Base-by-base conservation (phyloP, 148 eudicot species). In the Cornus florida region DNA sequence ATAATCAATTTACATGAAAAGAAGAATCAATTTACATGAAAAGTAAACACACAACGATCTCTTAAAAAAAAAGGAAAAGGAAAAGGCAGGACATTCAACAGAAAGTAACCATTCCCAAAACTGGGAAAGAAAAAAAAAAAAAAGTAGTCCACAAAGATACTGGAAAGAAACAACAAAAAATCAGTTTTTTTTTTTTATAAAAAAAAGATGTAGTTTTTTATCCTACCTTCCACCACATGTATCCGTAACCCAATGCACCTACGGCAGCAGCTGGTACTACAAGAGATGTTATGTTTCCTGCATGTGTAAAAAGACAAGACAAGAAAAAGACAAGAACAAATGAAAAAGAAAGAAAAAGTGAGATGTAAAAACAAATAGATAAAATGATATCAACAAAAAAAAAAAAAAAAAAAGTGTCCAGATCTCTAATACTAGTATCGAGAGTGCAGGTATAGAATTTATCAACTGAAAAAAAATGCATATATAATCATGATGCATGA, bases 221-320 rank as follows among this genome's bases (percentile, higher is more conserved):
- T 50, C 78, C n/a, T 76, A 95, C 99, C 97, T 95, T 95, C 99
- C 94, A 95, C 99, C 97, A 93, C 97, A 95, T 95, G 85, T 93
- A 95, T 71, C 97, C 99, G 84, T 95, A 95, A 72, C 97, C 93
- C 84, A 92, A 14, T 69, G 94, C 94, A 62, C 99, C 97, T 71
- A 92, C 16, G 50, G 94, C 82, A 69, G 92, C 97, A 84, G 93
- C 99, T 50, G 97, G 97, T 80, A 92, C 81, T 67, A 91, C 78
- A 28, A 93, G 81, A 78, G 91, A 80, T 73, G 90, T 72, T 13
- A 82, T 39, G 76, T 72, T 83, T 86, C 90, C 97, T 90, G 85
- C 19, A n/a, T 66, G 67, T 43, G 48, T 24, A 65, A 62, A 66
- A 28, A 64, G 38, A 32, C 7, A 57, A 19, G 20, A 19, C 9